phyloP scores from a whole-genome alignment of 495 filamentous ascomycete genomes.

The Talaromyces thailandensis region DNA sequence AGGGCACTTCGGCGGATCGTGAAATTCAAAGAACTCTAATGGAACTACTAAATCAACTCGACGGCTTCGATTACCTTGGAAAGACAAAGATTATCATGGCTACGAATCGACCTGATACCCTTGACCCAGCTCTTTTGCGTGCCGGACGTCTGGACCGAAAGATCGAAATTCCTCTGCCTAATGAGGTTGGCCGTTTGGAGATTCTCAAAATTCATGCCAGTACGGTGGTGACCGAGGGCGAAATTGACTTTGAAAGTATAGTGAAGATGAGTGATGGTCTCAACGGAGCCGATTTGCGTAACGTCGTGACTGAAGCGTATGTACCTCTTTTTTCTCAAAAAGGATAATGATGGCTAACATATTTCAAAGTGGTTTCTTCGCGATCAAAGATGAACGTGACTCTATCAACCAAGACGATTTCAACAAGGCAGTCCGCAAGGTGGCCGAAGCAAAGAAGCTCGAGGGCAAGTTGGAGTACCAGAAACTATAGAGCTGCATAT shows the following conservation, averaged over 20 bases:
- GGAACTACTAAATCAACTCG: conserved; percentile 97
- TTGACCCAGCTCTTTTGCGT: conserved; percentile 89
- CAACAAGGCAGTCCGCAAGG: conserved; percentile 96
- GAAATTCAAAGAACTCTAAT: conserved; percentile 99
- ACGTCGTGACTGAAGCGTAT: conserved; percentile 98
- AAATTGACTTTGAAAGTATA: conserved; percentile 98
- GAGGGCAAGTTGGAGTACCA: conserved; percentile 97
- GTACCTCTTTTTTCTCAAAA: conserved; percentile 21
- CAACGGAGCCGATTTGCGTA: conserved; percentile 95
- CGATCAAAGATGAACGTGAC: conserved; percentile 95
- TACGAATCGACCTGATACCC: conserved; percentile 94
- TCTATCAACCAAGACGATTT: conserved; percentile 97
- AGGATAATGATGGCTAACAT: conserved; percentile 8
- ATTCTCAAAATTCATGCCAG: conserved; percentile 97
- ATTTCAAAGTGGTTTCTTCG: conserved; percentile 68
- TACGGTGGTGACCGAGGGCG: conserved; percentile 79
- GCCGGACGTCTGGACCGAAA: conserved; percentile 94
- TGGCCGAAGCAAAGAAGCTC: conserved; percentile 94
- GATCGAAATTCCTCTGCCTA: conserved; percentile 98
- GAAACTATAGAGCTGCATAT: conserved; percentile 59
- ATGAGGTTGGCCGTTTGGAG: conserved; percentile 94
- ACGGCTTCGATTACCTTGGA: conserved; percentile 98
- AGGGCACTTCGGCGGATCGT: conserved; percentile 95
- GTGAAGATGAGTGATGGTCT: conserved; percentile 99
- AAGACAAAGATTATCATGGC: conserved; percentile 99